phyloP scores from a whole-genome alignment of 2,329 filamentous ascomycete genomes.

The Talaromyces sp. region DNA sequence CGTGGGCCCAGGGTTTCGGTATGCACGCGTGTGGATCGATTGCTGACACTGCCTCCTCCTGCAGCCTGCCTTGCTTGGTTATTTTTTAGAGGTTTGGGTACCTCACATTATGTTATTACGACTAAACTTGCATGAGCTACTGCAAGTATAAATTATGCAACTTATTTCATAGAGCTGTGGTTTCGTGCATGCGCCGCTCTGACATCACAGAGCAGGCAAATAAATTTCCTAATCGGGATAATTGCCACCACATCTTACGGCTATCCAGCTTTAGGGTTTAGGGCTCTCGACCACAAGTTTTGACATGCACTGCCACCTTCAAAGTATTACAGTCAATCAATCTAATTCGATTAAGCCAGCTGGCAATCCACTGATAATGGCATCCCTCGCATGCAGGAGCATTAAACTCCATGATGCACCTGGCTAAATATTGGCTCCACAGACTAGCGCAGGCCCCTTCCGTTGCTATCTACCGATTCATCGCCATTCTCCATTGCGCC shows the following conservation, averaged over 20 bases:
- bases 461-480: neutral
- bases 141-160: neutral
- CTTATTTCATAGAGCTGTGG: too few species aligned
- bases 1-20: neutral
- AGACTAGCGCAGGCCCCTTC: neutral
- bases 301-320: neutral
- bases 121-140: neutral
- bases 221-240: neutral
- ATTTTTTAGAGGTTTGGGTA: neutral
- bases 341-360: neutral
- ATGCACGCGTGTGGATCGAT: neutral
- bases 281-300: neutral
- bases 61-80: neutral
- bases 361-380: neutral
- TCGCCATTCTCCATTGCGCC: neutral
- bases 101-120: neutral
- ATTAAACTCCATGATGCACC: neutral
- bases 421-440: neutral
- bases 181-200: neutral
- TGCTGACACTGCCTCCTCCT: neutral
- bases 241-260: neutral
- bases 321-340: neutral
- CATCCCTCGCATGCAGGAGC: neutral
- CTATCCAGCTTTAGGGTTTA: neutral
- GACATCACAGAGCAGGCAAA: neutral